Conservation (phyloP, 2,329 filamentous ascomycete genomes). For the Diaporthe batatas region DNA sequence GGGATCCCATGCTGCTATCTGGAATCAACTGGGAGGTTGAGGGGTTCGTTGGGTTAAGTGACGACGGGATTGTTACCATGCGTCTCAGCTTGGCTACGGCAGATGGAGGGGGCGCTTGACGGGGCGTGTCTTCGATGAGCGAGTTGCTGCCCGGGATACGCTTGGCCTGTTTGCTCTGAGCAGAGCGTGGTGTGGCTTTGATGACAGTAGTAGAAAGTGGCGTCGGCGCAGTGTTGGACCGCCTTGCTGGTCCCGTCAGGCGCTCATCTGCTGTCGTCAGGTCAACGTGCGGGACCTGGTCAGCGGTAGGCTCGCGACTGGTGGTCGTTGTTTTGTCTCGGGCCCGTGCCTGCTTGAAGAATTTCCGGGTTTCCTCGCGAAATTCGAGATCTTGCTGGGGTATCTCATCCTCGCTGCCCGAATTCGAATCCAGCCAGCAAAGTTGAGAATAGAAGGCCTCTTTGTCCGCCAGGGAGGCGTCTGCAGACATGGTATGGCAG, state of each 20-base stretch:
- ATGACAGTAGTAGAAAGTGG: not conserved
- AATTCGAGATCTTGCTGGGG: conserved; percentile 47
- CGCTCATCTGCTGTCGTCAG: not conserved
- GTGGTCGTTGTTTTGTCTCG: conserved; percentile 31
- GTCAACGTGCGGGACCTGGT: conserved; percentile 1
- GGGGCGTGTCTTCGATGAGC: conserved; percentile 51
- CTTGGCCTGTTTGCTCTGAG: conserved; percentile 18
- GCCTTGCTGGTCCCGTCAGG: not conserved
- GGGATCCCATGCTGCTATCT: conserved; percentile 55
- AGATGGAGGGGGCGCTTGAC: conserved; percentile 46
- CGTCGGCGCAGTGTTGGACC: conserved; percentile 23
- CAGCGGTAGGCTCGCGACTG: not conserved
- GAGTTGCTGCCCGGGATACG: conserved; percentile 42
- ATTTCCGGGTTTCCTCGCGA: conserved; percentile 50
- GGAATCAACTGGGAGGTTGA: conserved; percentile 42
- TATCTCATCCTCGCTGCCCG: conserved; percentile 50
- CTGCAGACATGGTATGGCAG: conserved; percentile 10
- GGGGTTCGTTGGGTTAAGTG: conserved; percentile 43
- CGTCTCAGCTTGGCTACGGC: conserved; percentile 44
- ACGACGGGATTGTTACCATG: conserved; percentile 51
- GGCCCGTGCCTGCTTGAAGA: conserved; percentile 42
- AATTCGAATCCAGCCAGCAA: conserved; percentile 47
- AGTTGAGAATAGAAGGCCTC: conserved; percentile 61
- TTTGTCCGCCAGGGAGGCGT: conserved; percentile 56
- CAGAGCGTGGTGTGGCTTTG: conserved; percentile 31